Evolutionary conservation across 768 basidiomycete species (phyloP).

Genomic region (Russula ochroleuca): DNA sequence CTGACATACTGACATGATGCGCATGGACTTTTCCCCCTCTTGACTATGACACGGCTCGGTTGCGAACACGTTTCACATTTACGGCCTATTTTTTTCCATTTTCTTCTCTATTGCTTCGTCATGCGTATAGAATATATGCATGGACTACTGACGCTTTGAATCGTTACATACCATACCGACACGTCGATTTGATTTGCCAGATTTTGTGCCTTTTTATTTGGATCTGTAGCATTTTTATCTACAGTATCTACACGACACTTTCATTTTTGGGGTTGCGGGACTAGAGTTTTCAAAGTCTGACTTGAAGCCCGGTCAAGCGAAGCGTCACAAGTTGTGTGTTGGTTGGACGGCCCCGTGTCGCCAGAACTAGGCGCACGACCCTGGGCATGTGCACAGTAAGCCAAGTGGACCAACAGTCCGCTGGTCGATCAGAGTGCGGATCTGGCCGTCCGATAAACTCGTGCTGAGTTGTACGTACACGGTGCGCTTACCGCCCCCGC

Average conservation of each 20-base stretch:
- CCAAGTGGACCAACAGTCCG: background rate
- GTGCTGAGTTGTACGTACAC: constrained; percentile 7
- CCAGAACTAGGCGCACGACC: constrained; percentile 13
- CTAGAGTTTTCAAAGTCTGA: background rate
- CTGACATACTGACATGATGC: constrained; percentile 5
- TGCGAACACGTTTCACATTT: constrained; percentile 22
- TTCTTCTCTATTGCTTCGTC: constrained; percentile 4
- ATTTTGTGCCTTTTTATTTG: background rate
- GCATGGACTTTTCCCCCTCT: background rate
- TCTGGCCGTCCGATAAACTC: constrained; percentile 20
- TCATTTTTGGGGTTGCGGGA: background rate
- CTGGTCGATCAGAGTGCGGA: constrained; percentile 16
- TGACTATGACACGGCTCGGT: constrained; percentile 15
- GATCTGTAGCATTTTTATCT: background rate
- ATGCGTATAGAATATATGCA: background rate
- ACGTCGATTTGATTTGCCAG: background rate
- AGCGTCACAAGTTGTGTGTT: background rate
- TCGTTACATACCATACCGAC: constrained; percentile 12
- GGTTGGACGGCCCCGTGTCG: background rate
- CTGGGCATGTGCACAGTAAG: background rate
- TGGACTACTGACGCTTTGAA: constrained; percentile 13
- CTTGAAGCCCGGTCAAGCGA: background rate
- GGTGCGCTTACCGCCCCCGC: constrained; percentile 11
- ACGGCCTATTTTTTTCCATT: constrained; percentile 1
- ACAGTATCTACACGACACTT: background rate